A percentile compares a stretch with the other conserved stretches of the same genome.
phyloP scores from a whole-genome alignment of 2,329 filamentous ascomycete genomes.

The Aureobasidium sp. region DNA sequence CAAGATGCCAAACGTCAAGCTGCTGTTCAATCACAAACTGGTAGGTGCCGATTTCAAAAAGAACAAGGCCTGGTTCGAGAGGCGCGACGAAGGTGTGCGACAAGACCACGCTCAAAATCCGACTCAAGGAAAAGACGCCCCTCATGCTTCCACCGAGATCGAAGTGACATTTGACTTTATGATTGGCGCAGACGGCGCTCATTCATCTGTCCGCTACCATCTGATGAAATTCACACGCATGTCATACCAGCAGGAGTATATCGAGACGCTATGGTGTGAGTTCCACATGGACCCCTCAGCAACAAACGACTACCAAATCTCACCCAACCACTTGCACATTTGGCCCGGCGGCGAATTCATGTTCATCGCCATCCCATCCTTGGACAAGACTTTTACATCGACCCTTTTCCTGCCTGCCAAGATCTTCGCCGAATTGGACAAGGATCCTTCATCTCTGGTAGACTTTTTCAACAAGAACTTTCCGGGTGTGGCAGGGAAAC shows the following conservation, averaged over 20 bases:
- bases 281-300: conserved; percentile 59
- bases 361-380: conserved; percentile 93
- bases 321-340: conserved; percentile 90
- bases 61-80: conserved; percentile 83
- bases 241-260: conserved; percentile 89
- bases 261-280: conserved; percentile 96
- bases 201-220: conserved; percentile 84
- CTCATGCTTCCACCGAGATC: conserved; percentile 50
- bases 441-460: conserved; percentile 52
- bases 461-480: conserved; percentile 78
- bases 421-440: conserved; percentile 63
- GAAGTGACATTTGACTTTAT: conserved; percentile 86
- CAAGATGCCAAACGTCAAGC: conserved; percentile 75
- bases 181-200: conserved; percentile 90
- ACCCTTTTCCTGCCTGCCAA: conserved; percentile 79
- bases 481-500: conserved; percentile 66
- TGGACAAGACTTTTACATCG: conserved; percentile 89
- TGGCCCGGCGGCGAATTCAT: conserved; percentile 93
- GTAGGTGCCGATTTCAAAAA: conserved; percentile 77
- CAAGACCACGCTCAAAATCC: conserved; percentile 21
- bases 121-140: conserved; percentile 15
- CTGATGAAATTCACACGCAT: conserved; percentile 92
- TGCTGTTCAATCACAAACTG: conserved; percentile 91
- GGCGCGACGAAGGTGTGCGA: conserved; percentile 27
- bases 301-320: conserved; percentile 63